Evolutionary conservation across 1,139 yeast genomes (phyloP).

Genomic region (Hanseniaspora gamundiae): DNA sequence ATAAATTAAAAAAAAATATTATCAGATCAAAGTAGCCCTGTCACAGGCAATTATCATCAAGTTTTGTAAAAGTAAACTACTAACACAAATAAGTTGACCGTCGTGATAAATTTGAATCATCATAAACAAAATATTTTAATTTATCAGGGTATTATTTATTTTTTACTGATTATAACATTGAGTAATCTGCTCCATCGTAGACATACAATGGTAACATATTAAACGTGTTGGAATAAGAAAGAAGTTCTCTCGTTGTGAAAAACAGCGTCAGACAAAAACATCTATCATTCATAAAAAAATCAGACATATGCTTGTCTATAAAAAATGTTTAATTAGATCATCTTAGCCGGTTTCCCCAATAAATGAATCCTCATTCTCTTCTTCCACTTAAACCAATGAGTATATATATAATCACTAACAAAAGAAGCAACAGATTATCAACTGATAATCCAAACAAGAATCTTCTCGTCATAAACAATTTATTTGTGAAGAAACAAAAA

Average conservation of each 20-base stretch:
- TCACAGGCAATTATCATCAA: conserved; percentile 98
- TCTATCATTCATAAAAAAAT: conserved; percentile 47
- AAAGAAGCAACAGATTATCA: neutral
- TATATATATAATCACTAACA: conserved; percentile 6
- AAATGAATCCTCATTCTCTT: no score
- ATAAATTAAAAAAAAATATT: conserved; percentile 9
- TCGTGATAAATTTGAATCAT: conserved; percentile 94
- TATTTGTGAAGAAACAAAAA: neutral
- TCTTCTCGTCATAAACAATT: no score
- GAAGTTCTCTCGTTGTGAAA: no score
- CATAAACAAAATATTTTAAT: conserved; percentile 73
- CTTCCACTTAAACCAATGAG: neutral
- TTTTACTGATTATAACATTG: conserved; percentile 16
- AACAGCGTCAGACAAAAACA: conserved; percentile 53
- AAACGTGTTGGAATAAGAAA: neutral
- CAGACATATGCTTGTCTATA: conserved; percentile 99
- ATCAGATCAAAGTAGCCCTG: conserved; percentile 90
- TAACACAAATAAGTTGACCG: conserved; percentile 89
- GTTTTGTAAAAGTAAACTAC: conserved; percentile 55
- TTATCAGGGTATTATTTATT: no score
- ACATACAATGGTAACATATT: conserved; percentile 2
- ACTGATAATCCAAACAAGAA: conserved; percentile 1
- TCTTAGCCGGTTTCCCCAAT: no score
- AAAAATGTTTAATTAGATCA: conserved; percentile 43
- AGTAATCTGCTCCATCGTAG: conserved; percentile 6